Percentiles rank a stretch among this genome's conserved stretches.
phyloP scores from a whole-genome alignment of 768 basidiomycete genomes.

The Termitomyces bulborhizus region DNA sequence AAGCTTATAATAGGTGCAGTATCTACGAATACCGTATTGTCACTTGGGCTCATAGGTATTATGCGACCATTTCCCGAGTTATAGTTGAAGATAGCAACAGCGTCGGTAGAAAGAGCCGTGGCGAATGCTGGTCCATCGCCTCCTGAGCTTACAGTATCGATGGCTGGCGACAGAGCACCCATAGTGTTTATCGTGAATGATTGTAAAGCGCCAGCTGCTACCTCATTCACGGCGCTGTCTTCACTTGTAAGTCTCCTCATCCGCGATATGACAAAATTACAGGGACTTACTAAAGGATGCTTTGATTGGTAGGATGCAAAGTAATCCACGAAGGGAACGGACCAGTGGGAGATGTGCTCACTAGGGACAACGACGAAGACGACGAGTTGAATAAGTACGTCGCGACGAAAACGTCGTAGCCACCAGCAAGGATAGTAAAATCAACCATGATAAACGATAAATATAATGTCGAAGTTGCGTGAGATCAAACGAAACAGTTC shows the following conservation, averaged over 20 bases:
- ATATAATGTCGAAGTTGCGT: neutral
- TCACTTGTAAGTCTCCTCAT: neutral
- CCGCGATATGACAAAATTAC: neutral
- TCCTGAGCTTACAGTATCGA: slow-evolving; percentile 41
- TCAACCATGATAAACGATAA: slow-evolving; percentile 43
- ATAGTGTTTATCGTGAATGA: slow-evolving; percentile 44
- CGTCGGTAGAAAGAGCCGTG: slow-evolving; percentile 43
- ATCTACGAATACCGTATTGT: slow-evolving; percentile 26
- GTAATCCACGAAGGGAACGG: slow-evolving; percentile 57
- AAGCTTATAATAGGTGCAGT: slow-evolving; percentile 45
- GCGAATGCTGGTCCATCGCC: slow-evolving; percentile 50
- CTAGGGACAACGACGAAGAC: slow-evolving; percentile 37
- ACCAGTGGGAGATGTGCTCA: slow-evolving; percentile 44
- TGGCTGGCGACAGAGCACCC: slow-evolving; percentile 37
- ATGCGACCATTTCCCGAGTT: slow-evolving; percentile 47
- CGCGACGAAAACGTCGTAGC: slow-evolving; percentile 55
- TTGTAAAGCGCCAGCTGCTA: slow-evolving; percentile 41
- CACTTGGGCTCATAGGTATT: slow-evolving; percentile 35
- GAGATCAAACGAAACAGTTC: neutral
- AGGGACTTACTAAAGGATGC: slow-evolving; percentile 51
- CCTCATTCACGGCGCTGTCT: slow-evolving; percentile 56
- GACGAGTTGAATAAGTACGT: slow-evolving; percentile 57
- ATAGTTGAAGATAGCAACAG: slow-evolving; percentile 60
- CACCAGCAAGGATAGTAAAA: slow-evolving; percentile 64
- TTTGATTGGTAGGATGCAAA: slow-evolving; percentile 47